These are phyloP conservation scores for Dothideomycetes sp. DNA, from an alignment of 2,329 filamentous ascomycete species.

Conservation along the genomic window DNA sequence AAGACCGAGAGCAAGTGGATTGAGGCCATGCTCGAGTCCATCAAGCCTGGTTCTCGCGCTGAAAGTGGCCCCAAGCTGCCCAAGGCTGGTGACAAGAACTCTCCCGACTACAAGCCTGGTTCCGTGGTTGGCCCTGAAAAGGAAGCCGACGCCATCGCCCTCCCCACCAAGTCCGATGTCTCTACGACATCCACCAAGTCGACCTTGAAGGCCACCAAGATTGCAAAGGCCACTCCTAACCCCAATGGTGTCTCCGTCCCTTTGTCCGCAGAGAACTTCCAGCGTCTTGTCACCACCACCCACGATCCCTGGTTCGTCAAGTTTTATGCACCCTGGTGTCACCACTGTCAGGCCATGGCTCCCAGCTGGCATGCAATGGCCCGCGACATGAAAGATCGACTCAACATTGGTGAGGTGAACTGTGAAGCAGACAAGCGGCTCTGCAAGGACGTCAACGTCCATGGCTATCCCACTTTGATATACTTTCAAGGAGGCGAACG, in stretches of 20 bases:
- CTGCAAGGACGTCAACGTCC: conserved; percentile 82
- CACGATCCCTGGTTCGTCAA: conserved; percentile 97
- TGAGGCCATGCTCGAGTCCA: conserved; percentile 66
- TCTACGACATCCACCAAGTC: conserved; percentile 32
- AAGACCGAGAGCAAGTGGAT: conserved; percentile 58
- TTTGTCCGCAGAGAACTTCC: conserved; percentile 77
- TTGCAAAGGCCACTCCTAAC: conserved; percentile 55
- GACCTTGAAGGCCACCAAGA: conserved; percentile 37
- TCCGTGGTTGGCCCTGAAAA: conserved; percentile 23
- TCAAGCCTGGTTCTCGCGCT: conserved; percentile 72
- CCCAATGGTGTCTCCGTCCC: conserved; percentile 63
- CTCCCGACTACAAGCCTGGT: conserved; percentile 29
- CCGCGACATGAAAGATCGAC: conserved; percentile 77
- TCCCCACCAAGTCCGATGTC: conserved; percentile 20
- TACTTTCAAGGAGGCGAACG: conserved; percentile 90
- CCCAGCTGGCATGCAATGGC: conserved; percentile 84
- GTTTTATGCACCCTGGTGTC: conserved; percentile 96
- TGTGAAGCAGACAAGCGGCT: conserved; percentile 77
- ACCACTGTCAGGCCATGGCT: conserved; percentile 86
- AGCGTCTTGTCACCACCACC: conserved; percentile 73
- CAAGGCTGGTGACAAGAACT: conserved; percentile 51
- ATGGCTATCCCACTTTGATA: conserved; percentile 77
- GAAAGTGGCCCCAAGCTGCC: conserved; percentile 59
- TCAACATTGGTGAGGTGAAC: conserved; percentile 94
- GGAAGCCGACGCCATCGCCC: conserved; percentile 18